A percentile compares a stretch with the other conserved stretches of the same genome.
Evolutionary conservation across 1,284 basidiomycete species (phyloP).

Genomic region (Microbotryum silenes-acaulis): DNA sequence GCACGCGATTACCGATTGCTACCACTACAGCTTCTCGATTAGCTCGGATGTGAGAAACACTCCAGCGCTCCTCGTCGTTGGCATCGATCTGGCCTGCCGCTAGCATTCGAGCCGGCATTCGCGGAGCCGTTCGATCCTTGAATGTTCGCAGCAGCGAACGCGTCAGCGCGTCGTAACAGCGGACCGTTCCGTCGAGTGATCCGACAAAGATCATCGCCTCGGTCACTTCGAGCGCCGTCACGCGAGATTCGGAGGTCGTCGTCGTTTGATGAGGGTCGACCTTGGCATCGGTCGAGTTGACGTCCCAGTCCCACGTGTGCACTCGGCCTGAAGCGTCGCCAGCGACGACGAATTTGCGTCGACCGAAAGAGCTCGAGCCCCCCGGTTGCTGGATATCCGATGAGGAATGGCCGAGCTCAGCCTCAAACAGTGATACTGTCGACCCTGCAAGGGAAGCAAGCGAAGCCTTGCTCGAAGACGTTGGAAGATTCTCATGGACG

Average conservation of each 20-base stretch:
- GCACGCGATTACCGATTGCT: conserved; percentile 27
- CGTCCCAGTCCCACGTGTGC: conserved; percentile 30
- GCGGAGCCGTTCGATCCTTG: conserved; percentile 30
- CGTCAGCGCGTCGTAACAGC: conserved; percentile 23
- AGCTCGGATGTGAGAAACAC: conserved; percentile 25
- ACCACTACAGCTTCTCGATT: conserved; percentile 30
- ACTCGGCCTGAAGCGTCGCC: conserved; percentile 27
- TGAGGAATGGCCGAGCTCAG: not conserved
- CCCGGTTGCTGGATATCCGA: not conserved
- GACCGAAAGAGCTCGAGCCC: conserved; percentile 16
- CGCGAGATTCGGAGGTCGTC: conserved; percentile 11
- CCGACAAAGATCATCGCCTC: conserved; percentile 31
- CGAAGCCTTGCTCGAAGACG: not conserved
- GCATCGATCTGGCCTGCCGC: conserved; percentile 22
- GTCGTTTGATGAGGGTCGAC: conserved; percentile 14
- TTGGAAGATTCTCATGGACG: not conserved
- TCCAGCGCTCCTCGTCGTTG: conserved; percentile 34
- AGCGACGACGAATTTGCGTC: conserved; percentile 22
- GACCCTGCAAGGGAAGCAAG: not conserved
- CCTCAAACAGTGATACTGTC: not conserved
- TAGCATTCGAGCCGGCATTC: conserved; percentile 30
- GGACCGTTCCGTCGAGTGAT: conserved; percentile 29
- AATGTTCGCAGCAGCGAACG: conserved; percentile 26
- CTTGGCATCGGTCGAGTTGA: not conserved
- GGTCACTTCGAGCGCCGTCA: conserved; percentile 30